phyloP scores from a whole-genome alignment of 176 grass and related monocot genomes.

The Alloteropsis semialata region DNA sequence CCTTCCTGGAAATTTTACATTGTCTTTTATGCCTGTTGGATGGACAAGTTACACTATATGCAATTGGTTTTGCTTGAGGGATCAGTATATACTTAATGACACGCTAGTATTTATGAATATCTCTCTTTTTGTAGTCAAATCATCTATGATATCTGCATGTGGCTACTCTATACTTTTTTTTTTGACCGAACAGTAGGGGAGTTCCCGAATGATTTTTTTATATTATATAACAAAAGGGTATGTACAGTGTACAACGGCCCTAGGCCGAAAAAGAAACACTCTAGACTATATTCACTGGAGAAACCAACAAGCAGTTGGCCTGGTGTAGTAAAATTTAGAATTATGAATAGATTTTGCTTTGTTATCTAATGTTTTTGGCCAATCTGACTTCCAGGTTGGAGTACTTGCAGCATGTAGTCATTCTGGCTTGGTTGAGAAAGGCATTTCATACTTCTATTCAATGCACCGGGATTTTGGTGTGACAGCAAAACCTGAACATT shows the following conservation, averaged over 20 bases:
- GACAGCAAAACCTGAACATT: conserved; percentile 74
- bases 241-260: too few relatives aligned
- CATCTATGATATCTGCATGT: neutral
- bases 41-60: neutral
- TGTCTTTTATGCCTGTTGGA: neutral
- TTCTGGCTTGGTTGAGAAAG: conserved; percentile 79
- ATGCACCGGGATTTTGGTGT: conserved; percentile 72
- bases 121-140: neutral
- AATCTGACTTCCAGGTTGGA: conserved; percentile 64
- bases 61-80: conserved; percentile 4
- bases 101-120: neutral
- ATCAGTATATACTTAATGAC: neutral
- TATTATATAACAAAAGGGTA: too few relatives aligned
- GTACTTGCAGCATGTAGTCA: conserved; percentile 90
- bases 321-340: neutral
- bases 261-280: too few relatives aligned
- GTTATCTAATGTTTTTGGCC: conserved; percentile 12
- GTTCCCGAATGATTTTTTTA: too few relatives aligned
- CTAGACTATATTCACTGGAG: neutral
- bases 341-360: neutral
- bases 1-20: neutral
- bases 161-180: too few relatives aligned
- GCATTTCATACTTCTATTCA: conserved; percentile 79
- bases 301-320: neutral
- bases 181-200: too few relatives aligned